These are phyloP conservation scores for Notholithocarpus densiflorus DNA, from an alignment of 306 rosid species.

Conservation along the genomic window DNA sequence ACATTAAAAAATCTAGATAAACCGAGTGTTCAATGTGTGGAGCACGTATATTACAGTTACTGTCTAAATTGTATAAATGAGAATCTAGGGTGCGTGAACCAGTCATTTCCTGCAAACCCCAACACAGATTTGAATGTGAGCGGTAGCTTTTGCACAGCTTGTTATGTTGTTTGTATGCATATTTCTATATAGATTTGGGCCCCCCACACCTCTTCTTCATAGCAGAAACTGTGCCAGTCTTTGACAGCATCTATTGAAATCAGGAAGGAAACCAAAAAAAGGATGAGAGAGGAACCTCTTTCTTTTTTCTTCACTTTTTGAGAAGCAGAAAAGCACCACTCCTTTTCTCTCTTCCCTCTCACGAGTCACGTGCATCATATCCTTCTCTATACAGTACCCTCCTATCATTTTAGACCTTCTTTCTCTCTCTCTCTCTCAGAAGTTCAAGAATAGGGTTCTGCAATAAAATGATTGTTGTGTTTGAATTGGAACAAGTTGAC, in stretches of 20 bases:
- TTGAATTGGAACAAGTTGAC: background rate
- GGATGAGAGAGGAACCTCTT: constrained; percentile 29
- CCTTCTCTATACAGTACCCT: constrained; percentile 24
- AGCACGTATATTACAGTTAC: constrained; percentile 19
- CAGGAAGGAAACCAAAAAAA: constrained; percentile 39
- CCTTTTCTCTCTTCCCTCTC: constrained; percentile 63
- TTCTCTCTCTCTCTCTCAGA: background rate
- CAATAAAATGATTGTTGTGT: constrained; percentile 30
- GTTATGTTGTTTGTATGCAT: constrained; percentile 65
- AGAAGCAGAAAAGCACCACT: constrained; percentile 47
- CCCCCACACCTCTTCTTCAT: constrained; percentile 43
- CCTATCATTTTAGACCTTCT: constrained; percentile 2
- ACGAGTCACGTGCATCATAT: constrained; percentile 72
- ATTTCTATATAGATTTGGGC: constrained; percentile 80
- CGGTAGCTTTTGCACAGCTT: constrained; percentile 70
- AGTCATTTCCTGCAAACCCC: constrained; percentile 52
- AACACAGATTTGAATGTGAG: constrained; percentile 82
- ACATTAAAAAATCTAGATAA: constrained; percentile 14
- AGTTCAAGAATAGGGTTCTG: constrained; percentile 17
- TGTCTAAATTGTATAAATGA: constrained; percentile 15
- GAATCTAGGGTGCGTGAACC: constrained; percentile 65
- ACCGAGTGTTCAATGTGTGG: constrained; percentile 11
- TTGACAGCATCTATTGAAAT: constrained; percentile 46
- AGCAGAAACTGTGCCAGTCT: constrained; percentile 39
- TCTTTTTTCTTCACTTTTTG: constrained; percentile 37